Evolutionary conservation across 805 yeast species (phyloP), one percentile per base, ranked within the genome.

Genomic region (Danielozyma ontarioensis): DNA sequence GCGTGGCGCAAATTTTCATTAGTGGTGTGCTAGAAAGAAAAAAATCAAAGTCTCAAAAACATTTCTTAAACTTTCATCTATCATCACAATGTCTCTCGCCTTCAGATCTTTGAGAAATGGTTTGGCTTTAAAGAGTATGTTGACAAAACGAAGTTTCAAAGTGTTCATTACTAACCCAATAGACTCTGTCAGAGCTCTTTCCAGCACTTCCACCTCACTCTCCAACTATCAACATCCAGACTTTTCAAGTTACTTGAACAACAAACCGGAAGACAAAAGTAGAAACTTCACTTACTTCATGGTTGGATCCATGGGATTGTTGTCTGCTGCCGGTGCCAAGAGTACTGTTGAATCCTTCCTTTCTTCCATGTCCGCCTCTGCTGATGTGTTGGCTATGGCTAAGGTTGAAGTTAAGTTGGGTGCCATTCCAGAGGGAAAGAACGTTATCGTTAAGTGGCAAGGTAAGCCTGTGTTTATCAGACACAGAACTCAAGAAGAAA

Each of bases 391-490:
- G 70, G 98, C 98, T 42, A 82, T 93, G 95, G 98, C 99, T 53
- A 93, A 93, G 74, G 96, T 90, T 54, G 98, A 93, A 74, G 96
- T 93, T 50, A 89, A 85, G 62, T 80, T 93, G 55, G 78, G 82
- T 37, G 83, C 86, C 44, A 87, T 93, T 46, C 99, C 99, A 55
- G 87, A 82, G 63, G 97, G 97, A 68, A 90, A 90, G 76, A 93
- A 93, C 68, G 94, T 93, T 46, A 86, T 93, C 57, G 95, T 93
- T 51, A 93, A 93, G 72, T 93, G 99, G 99, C 96, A 94, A 71
- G 99, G 99, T 71, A 93, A 93, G 76, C 99, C 99, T 47, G 96
- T 93, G 48, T 93, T 93, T 72, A 88, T 93, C 65, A 90, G 99
- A 78, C 99, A 93, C 78, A 84, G 99, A 79, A 89, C 98, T 29